A percentile compares a stretch with the other conserved stretches of the same genome.
Conservation (phyloP, 176 grass and related monocot species). For the Oryza glumipatula region DNA sequence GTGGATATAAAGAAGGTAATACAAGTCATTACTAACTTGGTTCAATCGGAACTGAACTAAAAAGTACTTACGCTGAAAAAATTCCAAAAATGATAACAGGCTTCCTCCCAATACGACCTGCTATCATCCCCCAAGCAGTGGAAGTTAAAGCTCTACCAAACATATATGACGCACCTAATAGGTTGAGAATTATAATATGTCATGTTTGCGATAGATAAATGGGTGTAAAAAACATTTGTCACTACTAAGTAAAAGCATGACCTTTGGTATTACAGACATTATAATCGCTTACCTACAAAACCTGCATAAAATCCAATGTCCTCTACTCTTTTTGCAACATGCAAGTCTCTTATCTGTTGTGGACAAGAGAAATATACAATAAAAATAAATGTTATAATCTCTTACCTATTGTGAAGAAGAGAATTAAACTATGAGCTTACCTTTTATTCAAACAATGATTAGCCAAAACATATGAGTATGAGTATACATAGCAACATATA, state of each 20-base stretch:
- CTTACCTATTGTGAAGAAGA: no score
- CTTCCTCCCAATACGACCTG: conserved; percentile 85
- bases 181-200: conserved; percentile 8
- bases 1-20: not conserved
- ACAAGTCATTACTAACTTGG: not conserved
- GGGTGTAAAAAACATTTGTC: not conserved
- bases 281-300: conserved; percentile 66
- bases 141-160: conserved; percentile 89
- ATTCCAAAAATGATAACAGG: conserved; percentile 78
- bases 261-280: no score
- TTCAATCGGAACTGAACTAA: not conserved
- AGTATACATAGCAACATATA: no score
- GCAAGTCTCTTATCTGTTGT: conserved; percentile 83
- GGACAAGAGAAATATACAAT: not conserved
- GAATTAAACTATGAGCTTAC: no score
- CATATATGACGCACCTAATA: conserved; percentile 92
- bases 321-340: conserved; percentile 85
- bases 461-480: no score
- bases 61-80: conserved; percentile 67
- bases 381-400: no score
- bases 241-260: not conserved
- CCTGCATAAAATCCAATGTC: conserved; percentile 98
- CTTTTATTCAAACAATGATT: no score
- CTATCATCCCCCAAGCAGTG: conserved; percentile 73
- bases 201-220: not conserved